These are phyloP conservation scores for Raffaelea ambrosiae DNA, from an alignment of 2,329 filamentous ascomycete species.

Conservation along the genomic window DNA sequence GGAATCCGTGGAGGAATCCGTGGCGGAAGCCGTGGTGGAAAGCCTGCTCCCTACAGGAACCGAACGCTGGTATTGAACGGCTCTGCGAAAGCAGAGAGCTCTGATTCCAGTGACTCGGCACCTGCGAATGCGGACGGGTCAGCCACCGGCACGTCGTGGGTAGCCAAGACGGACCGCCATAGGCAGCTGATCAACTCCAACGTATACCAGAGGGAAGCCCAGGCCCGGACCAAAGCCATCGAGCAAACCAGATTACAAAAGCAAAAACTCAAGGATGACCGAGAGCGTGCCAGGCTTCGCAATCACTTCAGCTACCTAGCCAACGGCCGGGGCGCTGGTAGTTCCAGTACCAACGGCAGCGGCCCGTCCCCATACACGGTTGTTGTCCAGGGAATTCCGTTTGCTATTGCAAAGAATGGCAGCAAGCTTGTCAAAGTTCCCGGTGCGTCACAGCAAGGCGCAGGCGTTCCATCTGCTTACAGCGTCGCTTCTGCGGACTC, in stretches of 20 bases:
- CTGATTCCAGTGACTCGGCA: conserved; percentile 16
- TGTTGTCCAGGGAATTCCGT: conserved; percentile 62
- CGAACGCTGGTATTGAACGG: conserved; percentile 58
- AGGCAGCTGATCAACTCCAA: conserved; percentile 75
- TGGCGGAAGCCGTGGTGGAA: conserved; percentile 26
- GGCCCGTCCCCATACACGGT: conserved; percentile 46
- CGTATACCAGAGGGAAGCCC: conserved; percentile 66
- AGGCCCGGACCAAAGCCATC: conserved; percentile 61
- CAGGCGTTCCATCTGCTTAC: conserved; percentile 10
- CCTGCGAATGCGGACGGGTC: conserved; percentile 13
- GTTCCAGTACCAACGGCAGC: conserved; percentile 10
- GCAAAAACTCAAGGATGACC: conserved; percentile 41
- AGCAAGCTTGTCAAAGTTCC: conserved; percentile 71
- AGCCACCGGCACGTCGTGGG: conserved; percentile 39
- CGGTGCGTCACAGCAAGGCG: conserved; percentile 49
- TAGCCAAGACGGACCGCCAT: conserved; percentile 67
- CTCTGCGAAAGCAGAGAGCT: conserved; percentile 17
- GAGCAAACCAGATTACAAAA: conserved; percentile 58
- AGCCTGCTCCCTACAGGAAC: conserved; percentile 31
- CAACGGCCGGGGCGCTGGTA: conserved; percentile 13
- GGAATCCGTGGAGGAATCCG: neutral
- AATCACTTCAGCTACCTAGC: conserved; percentile 32
- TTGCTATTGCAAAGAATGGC: conserved; percentile 65
- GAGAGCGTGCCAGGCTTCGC: conserved; percentile 51
- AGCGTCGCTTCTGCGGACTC: neutral